These are phyloP conservation scores for Cicer arietinum DNA, from an alignment of 306 rosid genomes.

Conservation along the genomic window DNA sequence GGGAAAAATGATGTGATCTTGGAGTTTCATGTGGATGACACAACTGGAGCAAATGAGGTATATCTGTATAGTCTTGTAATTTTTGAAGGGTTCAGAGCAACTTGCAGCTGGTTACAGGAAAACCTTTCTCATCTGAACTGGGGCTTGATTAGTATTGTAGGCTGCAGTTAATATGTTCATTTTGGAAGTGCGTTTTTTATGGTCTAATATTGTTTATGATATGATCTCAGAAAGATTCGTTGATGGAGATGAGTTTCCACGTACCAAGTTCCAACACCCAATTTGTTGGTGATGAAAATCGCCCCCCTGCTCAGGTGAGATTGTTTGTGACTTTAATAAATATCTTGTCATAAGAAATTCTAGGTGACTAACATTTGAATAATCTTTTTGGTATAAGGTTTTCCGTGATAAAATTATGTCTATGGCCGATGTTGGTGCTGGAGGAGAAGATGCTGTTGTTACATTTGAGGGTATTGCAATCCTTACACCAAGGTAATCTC, in stretches of 20 bases:
- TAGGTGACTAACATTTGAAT: slow-evolving; percentile 38
- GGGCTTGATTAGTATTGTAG: slow-evolving; percentile 14
- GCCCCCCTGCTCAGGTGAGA: slow-evolving; percentile 92
- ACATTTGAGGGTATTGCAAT: slow-evolving; percentile 98
- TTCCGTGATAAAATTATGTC: slow-evolving; percentile 94
- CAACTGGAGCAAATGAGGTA: slow-evolving; percentile 98
- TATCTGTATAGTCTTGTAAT: slow-evolving; percentile 26
- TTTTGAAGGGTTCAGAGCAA: slow-evolving; percentile 11
- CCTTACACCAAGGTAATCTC: slow-evolving; percentile 90
- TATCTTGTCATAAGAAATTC: slow-evolving; percentile 19
- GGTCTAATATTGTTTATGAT: slow-evolving; percentile 24
- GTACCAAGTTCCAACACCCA: slow-evolving; percentile 98
- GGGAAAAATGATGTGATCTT: slow-evolving; percentile 93
- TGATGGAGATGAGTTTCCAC: slow-evolving; percentile 97
- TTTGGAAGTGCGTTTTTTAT: slow-evolving; percentile 20
- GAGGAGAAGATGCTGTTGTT: slow-evolving; percentile 94
- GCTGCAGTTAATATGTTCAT: neutral
- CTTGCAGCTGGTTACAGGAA: slow-evolving; percentile 20
- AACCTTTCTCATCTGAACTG: slow-evolving; percentile 22
- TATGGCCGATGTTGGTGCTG: slow-evolving; percentile 94
- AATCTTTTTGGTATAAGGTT: slow-evolving; percentile 58
- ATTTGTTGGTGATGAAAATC: slow-evolving; percentile 92
- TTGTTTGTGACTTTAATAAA: slow-evolving; percentile 20
- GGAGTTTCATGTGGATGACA: slow-evolving; percentile 98
- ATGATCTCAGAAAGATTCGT: slow-evolving; percentile 87